Conservation (phyloP, 352 stramenopile genomes). For the Phytophthora quininea region DNA sequence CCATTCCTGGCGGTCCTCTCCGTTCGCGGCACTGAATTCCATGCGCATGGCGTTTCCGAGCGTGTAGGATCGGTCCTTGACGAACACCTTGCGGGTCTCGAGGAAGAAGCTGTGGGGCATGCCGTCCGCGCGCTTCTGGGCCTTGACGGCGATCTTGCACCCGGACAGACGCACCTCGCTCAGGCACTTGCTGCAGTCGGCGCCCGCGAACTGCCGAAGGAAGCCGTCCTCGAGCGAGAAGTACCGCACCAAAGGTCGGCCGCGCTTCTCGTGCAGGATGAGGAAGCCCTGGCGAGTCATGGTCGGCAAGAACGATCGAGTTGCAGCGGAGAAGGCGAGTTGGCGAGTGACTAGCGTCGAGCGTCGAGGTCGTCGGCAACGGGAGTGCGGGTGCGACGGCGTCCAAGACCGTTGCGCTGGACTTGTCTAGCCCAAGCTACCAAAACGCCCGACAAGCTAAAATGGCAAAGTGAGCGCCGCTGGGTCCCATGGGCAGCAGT, state of each 20-base stretch:
- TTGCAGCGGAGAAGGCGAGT: constrained; percentile 12
- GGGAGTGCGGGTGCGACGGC: neutral
- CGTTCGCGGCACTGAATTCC: constrained; percentile 67
- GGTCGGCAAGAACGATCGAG: constrained; percentile 1
- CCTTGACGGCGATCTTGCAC: constrained; percentile 85
- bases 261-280: constrained; percentile 74
- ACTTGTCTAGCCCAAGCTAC: constrained; percentile 25
- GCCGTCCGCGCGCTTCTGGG: constrained; percentile 69
- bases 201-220: constrained; percentile 67
- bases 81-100: constrained; percentile 83
- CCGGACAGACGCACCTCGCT: constrained; percentile 79
- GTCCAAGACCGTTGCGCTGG: constrained; percentile 24
- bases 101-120: constrained; percentile 84
- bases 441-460: constrained; percentile 20
- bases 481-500: neutral
- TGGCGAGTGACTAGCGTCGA: constrained; percentile 21
- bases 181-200: constrained; percentile 47
- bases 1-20: constrained; percentile 82
- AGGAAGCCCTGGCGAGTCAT: constrained; percentile 85
- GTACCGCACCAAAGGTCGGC: constrained; percentile 57
- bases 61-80: constrained; percentile 87
- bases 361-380: constrained; percentile 15
- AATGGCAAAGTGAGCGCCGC: constrained; percentile 20
- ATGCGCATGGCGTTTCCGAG: constrained; percentile 62
- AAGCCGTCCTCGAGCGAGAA: constrained; percentile 85